Conservation (phyloP, 805 yeast genomes). For the Yamadazyma sp. region DNA sequence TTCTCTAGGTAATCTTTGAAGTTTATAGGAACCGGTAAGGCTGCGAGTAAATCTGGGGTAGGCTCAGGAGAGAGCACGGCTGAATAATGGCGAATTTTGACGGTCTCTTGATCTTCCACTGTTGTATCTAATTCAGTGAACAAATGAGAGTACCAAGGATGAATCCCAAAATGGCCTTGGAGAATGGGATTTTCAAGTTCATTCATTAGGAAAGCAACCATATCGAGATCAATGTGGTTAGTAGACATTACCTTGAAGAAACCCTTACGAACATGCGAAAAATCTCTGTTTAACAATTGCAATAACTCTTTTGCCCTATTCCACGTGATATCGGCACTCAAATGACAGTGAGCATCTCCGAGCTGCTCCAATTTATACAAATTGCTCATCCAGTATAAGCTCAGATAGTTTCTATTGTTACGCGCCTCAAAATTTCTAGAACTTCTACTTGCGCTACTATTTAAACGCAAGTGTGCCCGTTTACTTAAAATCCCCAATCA, state of each 20-base stretch:
- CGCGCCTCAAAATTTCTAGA: constrained; percentile 6
- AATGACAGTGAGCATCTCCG: constrained; percentile 39
- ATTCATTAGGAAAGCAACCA: constrained; percentile 20
- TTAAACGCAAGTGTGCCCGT: too few species aligned
- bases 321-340: constrained; percentile 18
- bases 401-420: too few species aligned
- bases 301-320: constrained; percentile 14
- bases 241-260: constrained; percentile 41
- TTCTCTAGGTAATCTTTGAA: constrained; percentile 40
- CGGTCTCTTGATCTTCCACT: constrained; percentile 11
- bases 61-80: constrained; percentile 47
- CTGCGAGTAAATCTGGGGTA: constrained; percentile 36
- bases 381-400: too few species aligned
- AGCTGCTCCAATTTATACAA: too few species aligned
- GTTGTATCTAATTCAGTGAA: constrained; percentile 35
- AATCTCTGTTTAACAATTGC: constrained; percentile 10
- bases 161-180: constrained; percentile 67
- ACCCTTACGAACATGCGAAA: constrained; percentile 8
- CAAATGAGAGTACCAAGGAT: constrained; percentile 88
- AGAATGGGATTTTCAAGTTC: constrained; percentile 16
- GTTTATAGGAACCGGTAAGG: constrained; percentile 62
- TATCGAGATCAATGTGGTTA: constrained; percentile 31
- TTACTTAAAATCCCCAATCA: too few species aligned
- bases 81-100: constrained; percentile 57
- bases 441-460: too few species aligned